These are phyloP conservation scores for Neurospora sp. DNA, from an alignment of 495 filamentous ascomycete genomes.

Conservation along the genomic window DNA sequence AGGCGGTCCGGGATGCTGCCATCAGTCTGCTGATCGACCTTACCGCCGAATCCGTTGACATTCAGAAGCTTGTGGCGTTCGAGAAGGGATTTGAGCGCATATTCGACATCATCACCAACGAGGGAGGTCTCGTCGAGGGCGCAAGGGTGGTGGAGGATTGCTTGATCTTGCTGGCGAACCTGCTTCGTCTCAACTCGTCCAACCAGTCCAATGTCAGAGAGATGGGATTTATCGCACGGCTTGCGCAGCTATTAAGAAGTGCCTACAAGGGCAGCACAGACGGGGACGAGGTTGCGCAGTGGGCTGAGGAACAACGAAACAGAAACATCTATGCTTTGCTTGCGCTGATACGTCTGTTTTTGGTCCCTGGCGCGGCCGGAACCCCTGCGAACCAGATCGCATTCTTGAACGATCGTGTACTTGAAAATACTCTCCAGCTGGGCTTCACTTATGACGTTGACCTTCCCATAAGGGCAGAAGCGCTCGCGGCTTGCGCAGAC, in stretches of 20 bases:
- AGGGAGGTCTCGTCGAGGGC: slow-evolving; percentile 74
- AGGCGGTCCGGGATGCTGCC: slow-evolving; percentile 76
- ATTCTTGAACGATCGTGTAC: slow-evolving; percentile 66
- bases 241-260: slow-evolving; percentile 59
- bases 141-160: slow-evolving; percentile 92
- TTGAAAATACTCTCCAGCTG: slow-evolving; percentile 69
- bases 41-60: slow-evolving; percentile 44
- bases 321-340: slow-evolving; percentile 88
- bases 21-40: slow-evolving; percentile 41
- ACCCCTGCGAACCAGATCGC: slow-evolving; percentile 76
- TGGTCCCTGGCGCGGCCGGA: slow-evolving; percentile 66
- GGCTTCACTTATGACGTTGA: slow-evolving; percentile 71
- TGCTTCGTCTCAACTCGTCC: slow-evolving; percentile 77
- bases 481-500: slow-evolving; percentile 75
- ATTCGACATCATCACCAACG: slow-evolving; percentile 68
- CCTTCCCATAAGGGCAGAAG: slow-evolving; percentile 72
- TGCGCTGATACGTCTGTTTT: slow-evolving; percentile 74
- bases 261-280: slow-evolving; percentile 46
- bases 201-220: slow-evolving; percentile 95
- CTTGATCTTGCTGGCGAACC: slow-evolving; percentile 81
- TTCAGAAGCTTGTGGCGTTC: slow-evolving; percentile 91
- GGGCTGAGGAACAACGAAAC: slow-evolving; percentile 67
- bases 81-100: slow-evolving; percentile 85
- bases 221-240: slow-evolving; percentile 67
- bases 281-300: slow-evolving; percentile 55